Evolutionary conservation across 345 rosid genomes (phyloP).

Genomic region (Eucalyptus rudis): DNA sequence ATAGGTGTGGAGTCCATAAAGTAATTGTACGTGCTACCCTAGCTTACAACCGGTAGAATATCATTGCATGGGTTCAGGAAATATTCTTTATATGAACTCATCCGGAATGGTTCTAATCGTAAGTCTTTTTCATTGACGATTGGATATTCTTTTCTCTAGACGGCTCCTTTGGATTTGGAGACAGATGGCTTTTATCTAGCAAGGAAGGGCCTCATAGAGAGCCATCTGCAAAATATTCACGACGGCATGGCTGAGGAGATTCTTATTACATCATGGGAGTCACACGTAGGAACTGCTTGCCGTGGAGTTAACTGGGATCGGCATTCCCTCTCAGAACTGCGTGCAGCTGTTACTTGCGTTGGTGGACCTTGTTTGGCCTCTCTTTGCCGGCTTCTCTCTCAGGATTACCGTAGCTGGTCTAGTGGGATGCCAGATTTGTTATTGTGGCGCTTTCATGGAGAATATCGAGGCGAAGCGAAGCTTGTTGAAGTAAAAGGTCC

Average conservation of each 20-base stretch:
- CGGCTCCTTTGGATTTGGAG: constrained; percentile 79
- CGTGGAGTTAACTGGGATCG: constrained; percentile 74
- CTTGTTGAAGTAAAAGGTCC: constrained; percentile 93
- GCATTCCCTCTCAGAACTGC: constrained; percentile 57
- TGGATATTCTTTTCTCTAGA: constrained; percentile 16
- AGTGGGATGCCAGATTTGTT: constrained; percentile 95
- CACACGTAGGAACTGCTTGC: constrained; percentile 53
- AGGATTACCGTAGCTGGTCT: constrained; percentile 87
- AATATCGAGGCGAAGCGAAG: constrained; percentile 84
- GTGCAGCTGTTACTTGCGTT: constrained; percentile 74
- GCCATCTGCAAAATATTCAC: constrained; percentile 38
- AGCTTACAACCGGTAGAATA: neutral
- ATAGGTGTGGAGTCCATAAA: neutral
- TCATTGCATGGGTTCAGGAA: neutral
- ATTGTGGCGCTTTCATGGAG: constrained; percentile 76
- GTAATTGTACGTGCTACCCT: neutral
- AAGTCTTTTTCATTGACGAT: neutral
- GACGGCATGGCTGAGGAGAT: constrained; percentile 85
- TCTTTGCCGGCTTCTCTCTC: constrained; percentile 56
- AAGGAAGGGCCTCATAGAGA: constrained; percentile 44
- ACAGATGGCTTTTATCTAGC: constrained; percentile 50
- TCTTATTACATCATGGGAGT: constrained; percentile 67
- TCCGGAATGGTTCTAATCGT: neutral
- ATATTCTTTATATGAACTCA: neutral
- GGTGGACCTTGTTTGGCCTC: constrained; percentile 72